A percentile compares a stretch with the other conserved stretches of the same genome.
phyloP scores from a whole-genome alignment of 805 yeast genomes.

The Metschnikowia hibisci region DNA sequence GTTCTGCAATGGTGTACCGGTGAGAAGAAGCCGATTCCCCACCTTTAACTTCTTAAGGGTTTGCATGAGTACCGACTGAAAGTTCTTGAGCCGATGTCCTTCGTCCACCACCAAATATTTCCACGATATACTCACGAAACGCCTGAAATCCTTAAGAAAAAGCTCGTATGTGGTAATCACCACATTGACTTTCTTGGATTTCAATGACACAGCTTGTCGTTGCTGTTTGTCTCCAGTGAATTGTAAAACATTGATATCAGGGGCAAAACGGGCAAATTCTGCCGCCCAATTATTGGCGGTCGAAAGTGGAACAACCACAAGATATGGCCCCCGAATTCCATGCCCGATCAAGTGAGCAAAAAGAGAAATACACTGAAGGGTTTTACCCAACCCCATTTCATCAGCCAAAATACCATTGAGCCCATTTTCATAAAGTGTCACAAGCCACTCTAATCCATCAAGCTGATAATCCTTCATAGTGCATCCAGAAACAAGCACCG shows the following conservation, averaged over 20 bases:
- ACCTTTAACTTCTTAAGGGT: slow-evolving; percentile 66
- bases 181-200: slow-evolving; percentile 37
- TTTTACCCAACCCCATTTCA: slow-evolving; percentile 97
- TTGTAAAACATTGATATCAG: slow-evolving; percentile 54
- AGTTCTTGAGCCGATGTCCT: slow-evolving; percentile 89
- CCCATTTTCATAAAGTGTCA: slow-evolving; percentile 87
- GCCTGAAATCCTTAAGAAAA: slow-evolving; percentile 61
- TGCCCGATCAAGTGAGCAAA: slow-evolving; percentile 72
- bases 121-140: slow-evolving; percentile 59
- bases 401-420: slow-evolving; percentile 93
- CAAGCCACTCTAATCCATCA: slow-evolving; percentile 88
- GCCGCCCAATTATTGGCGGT: slow-evolving; percentile 82
- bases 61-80: slow-evolving; percentile 69
- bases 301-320: slow-evolving; percentile 77
- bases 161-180: slow-evolving; percentile 82
- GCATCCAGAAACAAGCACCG: slow-evolving; percentile 42
- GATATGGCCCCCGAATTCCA: slow-evolving; percentile 73
- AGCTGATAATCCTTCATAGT: slow-evolving; percentile 77
- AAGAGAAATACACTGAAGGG: slow-evolving; percentile 81
- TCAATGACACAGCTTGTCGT: slow-evolving; percentile 32
- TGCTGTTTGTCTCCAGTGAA: slow-evolving; percentile 62
- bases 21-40: slow-evolving; percentile 70
- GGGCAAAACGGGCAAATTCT: slow-evolving; percentile 74
- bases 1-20: slow-evolving; percentile 97
- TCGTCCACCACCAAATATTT: slow-evolving; percentile 88